These are phyloP conservation scores for Phytophthora chlamydospora DNA, from an alignment of 352 stramenopile species.

Conservation along the genomic window DNA sequence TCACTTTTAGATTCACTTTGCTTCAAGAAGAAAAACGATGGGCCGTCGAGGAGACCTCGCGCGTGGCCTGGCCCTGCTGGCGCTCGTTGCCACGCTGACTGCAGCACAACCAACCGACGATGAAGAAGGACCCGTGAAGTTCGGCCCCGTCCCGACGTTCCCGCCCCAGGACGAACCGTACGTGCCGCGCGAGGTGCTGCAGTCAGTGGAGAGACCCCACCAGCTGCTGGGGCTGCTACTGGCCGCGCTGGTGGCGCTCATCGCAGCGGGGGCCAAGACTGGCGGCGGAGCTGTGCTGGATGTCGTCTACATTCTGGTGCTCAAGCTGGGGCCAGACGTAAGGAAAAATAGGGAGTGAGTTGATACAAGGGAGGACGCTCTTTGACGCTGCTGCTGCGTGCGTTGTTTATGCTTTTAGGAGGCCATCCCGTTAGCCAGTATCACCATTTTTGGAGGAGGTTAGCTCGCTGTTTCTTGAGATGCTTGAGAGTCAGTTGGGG, in stretches of 20 bases:
- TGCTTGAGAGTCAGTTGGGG: neutral
- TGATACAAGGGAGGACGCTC: neutral
- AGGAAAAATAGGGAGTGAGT: neutral
- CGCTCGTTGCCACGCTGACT: constrained; percentile 5
- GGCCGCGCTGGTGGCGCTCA: constrained; percentile 59
- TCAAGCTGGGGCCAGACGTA: constrained; percentile 86
- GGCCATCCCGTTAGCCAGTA: constrained; percentile 91
- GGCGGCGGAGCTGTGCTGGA: constrained; percentile 91
- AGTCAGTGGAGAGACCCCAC: constrained; percentile 26
- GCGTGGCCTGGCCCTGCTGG: constrained; percentile 13
- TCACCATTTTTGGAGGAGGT: constrained; percentile 91
- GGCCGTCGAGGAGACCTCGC: constrained; percentile 5
- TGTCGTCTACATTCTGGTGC: constrained; percentile 93
- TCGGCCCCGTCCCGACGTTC: constrained; percentile 31
- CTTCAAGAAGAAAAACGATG: constrained; percentile 27
- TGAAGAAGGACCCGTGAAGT: constrained; percentile 31
- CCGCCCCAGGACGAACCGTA: constrained; percentile 20
- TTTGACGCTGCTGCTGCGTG: constrained; percentile 9
- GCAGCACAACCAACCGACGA: constrained; percentile 8
- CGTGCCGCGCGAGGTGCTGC: constrained; percentile 24
- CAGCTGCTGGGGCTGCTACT: constrained; percentile 38
- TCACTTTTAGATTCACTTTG: constrained; percentile 21
- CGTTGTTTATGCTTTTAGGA: constrained; percentile 27
- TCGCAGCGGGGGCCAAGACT: constrained; percentile 74
- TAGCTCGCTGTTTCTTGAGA: neutral